phyloP scores from a whole-genome alignment of 306 rosid species.

The Begonia loranthoides region DNA sequence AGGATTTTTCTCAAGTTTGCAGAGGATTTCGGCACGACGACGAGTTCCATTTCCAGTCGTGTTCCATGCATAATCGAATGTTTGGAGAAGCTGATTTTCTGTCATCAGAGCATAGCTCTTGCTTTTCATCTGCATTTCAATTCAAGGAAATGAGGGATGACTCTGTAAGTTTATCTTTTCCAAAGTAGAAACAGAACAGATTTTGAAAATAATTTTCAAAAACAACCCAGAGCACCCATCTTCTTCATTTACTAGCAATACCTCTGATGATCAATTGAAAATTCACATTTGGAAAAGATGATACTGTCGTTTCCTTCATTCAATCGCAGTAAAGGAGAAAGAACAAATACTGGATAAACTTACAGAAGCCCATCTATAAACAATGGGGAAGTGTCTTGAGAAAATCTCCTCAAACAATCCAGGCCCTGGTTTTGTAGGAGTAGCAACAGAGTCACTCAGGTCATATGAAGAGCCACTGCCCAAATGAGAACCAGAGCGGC shows the following conservation, averaged over 20 bases:
- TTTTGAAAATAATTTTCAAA: neutral
- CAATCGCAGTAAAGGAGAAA: constrained; percentile 3
- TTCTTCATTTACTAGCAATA: neutral
- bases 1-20: constrained; percentile 35
- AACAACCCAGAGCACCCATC: neutral
- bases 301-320: constrained; percentile 4
- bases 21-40: constrained; percentile 46
- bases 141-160: neutral
- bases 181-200: constrained; percentile 1
- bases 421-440: constrained; percentile 22
- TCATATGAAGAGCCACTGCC: constrained; percentile 11
- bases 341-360: constrained; percentile 19
- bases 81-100: constrained; percentile 48
- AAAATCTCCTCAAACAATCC: constrained; percentile 53
- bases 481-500: constrained; percentile 70
- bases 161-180: neutral
- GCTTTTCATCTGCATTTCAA: constrained; percentile 48
- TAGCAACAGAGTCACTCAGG: constrained; percentile 1
- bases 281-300: constrained; percentile 1
- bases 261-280: neutral
- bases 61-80: constrained; percentile 92
- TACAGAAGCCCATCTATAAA: constrained; percentile 85
- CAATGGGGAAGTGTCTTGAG: constrained; percentile 40
- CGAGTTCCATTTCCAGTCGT: constrained; percentile 35
- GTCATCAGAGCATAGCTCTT: constrained; percentile 46